Evolutionary conservation across 176 grass and related monocot species (phyloP), one percentile per base, ranked within the genome.

Genomic region (Oryza glumipatula): DNA sequence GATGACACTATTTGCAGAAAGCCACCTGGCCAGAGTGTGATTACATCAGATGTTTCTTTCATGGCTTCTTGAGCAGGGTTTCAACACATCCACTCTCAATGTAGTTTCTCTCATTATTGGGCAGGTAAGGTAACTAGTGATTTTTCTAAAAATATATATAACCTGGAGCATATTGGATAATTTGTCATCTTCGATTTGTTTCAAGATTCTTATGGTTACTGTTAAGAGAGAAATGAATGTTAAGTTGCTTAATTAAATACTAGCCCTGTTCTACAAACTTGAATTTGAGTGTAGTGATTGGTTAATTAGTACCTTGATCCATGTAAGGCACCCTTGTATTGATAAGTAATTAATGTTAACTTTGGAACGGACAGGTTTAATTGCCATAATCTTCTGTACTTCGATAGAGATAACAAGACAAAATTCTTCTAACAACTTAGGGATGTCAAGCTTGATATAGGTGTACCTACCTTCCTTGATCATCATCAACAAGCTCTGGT

Each of bases 21-120:
- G 76, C 88, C 93, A 78, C 88, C 88, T 26, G 93, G 87, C 24
- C 90, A 86, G 12, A 95, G 90, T 77, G 78, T 78, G 79, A 86
- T 90, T 43, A 64, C 72, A 74, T 60, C 77, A 19, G 76, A 83
- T 58, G 71, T 46, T 68, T 10, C 65, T 68, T 88, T 68, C 83
- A 81, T 26, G 28, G 69, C 12, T 88, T 91, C 21, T 0, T 91
- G 44, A 82, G 56, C 36, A 22, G 38, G 30, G 52, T 80, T 30
- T 69, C 58, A 26, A 66, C 30, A 69, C 11, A 51, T 69, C 38
- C 22, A 11, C 41, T 77, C 41, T 82, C 56, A 16, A 0, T 66
- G 65, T 48, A 73, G 46, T 24, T 74, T 6, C n/a, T 73, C 64
- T 68, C 63, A 11, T 61, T 88, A 46, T 75, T 74, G 68, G 8